phyloP scores from a whole-genome alignment of 192 early-diverging fungal species.

The Mortierella alpina region DNA sequence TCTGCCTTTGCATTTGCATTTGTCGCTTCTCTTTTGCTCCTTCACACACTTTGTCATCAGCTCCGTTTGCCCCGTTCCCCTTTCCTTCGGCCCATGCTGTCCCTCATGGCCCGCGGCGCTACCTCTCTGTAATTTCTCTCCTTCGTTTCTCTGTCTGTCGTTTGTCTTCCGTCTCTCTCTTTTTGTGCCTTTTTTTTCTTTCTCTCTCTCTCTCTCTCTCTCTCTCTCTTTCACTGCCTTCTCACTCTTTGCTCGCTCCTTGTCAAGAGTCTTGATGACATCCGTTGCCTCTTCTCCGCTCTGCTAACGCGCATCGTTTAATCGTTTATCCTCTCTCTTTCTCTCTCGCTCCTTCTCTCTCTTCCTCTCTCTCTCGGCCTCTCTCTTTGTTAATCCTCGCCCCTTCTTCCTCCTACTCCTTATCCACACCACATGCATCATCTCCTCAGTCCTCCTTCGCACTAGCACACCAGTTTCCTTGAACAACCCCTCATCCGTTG shows the following conservation, averaged over 20 bases:
- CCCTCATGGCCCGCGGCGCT: background rate
- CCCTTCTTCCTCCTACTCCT: background rate
- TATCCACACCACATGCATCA: background rate
- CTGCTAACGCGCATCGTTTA: background rate
- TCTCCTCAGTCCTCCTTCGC: background rate
- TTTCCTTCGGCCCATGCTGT: background rate
- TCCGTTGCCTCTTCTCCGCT: background rate
- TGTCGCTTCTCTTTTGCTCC: background rate
- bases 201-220: background rate
- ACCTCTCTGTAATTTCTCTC: background rate
- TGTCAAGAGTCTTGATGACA: background rate
- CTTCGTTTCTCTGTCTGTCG: background rate
- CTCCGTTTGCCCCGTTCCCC: background rate
- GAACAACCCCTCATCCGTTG: background rate
- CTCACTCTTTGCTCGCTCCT: background rate
- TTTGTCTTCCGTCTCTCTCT: background rate
- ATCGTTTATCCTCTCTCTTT: background rate
- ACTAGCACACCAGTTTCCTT: background rate
- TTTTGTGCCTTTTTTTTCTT: background rate
- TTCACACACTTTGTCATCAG: background rate
- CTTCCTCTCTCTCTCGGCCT: background rate
- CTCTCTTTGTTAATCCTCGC: background rate
- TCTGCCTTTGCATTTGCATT: no score
- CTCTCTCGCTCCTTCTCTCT: background rate
- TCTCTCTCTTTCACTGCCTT: conserved; percentile 5